Base-by-base conservation (phyloP, 1,284 basidiomycete genomes). In the Cryptococcus neoformans region DNA sequence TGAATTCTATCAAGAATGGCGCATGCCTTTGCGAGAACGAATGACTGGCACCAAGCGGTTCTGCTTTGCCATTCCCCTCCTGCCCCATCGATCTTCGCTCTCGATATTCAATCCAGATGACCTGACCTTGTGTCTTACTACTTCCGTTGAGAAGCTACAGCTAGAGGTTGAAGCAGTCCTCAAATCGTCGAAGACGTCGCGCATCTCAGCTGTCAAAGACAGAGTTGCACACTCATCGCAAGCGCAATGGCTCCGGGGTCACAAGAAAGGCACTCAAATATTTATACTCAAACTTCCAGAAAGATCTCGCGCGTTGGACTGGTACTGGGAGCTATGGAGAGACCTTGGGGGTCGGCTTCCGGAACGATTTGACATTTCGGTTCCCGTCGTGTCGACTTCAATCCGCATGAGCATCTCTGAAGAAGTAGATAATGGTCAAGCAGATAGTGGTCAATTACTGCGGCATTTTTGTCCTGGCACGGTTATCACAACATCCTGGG, bases 241-340 rank as follows among this genome's bases (percentile, higher is more conserved):
- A 51, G 53, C 62, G 2, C 49, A 68, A 50, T 72, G 71, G 71
- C 53, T 75, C 0, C 52, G 53, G 16, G 57, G 52, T 9, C 56
- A 59, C 28, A 36, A 47, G 47, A 51, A 52, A 16, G 72, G 70
- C 14, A 69, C 66, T 1, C 67, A 73, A 46, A 59, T 77, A 6
- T 74, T 78, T 55, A 62, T 77, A 28, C 51, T 78, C 45, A 70
- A 75, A 51, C 61, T 74, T 17, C 58, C 64, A 6, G 70, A 75
- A 47, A 56, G 70, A 17, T 70, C 70, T 3, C 63, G 76, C 50
- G 68, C 73, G 4, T 54, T 73, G 45, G 76, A 78, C 57, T 78
- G 75, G 76, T 73, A 67, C 48, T 78, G 74, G 74, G 72, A 75
- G 59, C 58, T 77, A 17, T 71, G 68, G 60, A 61, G 69, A 34